These are phyloP conservation scores for Cyathus pygmaeus DNA, from an alignment of 1,284 basidiomycete species.

Conservation along the genomic window DNA sequence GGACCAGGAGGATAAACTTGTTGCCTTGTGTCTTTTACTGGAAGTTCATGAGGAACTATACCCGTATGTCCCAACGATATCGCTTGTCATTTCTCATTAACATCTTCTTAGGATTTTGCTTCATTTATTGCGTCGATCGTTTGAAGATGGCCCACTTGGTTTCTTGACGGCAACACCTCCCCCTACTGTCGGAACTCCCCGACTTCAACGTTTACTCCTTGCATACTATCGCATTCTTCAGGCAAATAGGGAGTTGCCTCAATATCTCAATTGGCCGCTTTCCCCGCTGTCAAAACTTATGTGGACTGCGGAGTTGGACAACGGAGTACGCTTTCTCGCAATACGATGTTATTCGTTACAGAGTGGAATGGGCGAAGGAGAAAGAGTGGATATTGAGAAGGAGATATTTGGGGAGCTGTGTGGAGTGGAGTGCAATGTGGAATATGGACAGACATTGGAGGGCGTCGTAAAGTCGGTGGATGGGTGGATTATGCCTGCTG, in stretches of 20 bases:
- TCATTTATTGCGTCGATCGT: constrained; percentile 56
- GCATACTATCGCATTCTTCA: constrained; percentile 84
- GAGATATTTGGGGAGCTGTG: constrained; percentile 67
- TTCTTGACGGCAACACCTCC: constrained; percentile 47
- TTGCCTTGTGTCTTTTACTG: constrained; percentile 68
- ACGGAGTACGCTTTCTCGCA: constrained; percentile 74
- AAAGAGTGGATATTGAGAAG: constrained; percentile 72
- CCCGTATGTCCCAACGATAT: constrained; percentile 62
- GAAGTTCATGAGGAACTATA: constrained; percentile 80
- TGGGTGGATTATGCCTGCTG: constrained; percentile 81
- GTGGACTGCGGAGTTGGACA: constrained; percentile 66
- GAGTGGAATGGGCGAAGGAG: constrained; percentile 79
- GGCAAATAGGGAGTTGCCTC: constrained; percentile 75
- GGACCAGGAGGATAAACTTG: constrained; percentile 62
- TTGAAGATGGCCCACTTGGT: constrained; percentile 65
- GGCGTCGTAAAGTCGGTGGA: constrained; percentile 61
- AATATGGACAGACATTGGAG: constrained; percentile 57
- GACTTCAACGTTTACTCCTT: constrained; percentile 76
- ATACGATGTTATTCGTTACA: constrained; percentile 82
- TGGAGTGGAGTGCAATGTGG: constrained; percentile 65
- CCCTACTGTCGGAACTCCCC: constrained; percentile 47
- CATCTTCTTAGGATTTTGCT: constrained; percentile 57
- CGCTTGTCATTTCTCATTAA: constrained; percentile 2
- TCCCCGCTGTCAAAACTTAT: constrained; percentile 68
- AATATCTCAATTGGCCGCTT: constrained; percentile 72